Base-by-base conservation (phyloP, 495 filamentous ascomycete species). In the Choiromyces venosus region DNA sequence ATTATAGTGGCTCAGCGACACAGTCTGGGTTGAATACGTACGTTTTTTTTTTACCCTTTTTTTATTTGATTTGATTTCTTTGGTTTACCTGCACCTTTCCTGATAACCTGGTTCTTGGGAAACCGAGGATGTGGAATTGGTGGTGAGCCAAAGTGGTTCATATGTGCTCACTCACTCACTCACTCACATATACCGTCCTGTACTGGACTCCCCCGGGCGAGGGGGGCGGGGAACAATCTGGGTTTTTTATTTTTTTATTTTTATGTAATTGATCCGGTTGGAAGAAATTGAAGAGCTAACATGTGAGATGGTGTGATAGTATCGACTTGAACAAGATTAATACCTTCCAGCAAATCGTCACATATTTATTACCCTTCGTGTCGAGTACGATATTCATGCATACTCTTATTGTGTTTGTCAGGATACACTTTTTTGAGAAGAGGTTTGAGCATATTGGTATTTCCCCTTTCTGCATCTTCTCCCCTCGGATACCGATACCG, bases 391-490 rank as follows among this genome's bases (percentile, higher is more conserved):
- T 98, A 74, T 91, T 92, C 72, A 93, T 98, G 81, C 88, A 97
- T 82, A 87, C 91, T 9, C 88, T 88, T 38, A 91, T 98, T 40
- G 94, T 98, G 0, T 95, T 94, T 79, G 85, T 97, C 37, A 91
- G 95, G 10, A 85, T 98, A 4, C 94, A 95, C 83, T 98, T 93
- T 94, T 99, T 99, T 79, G 94, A 99, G 83, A 97, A 94, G 82
- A 88, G 93, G 4, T 97, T 99, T 76, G 87, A 93, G 80, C 83
- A 91, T 76, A 86, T 97, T 72, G 94, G 90, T 40, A 86, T 64
- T 56, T 25, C 25, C 0, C 21, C 9, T 25, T 25, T 25, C 19
- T 5, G 42, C 25, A n/a, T 25, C n/a, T 52, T n/a, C 46, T 12
- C 12, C n/a, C n/a, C 46, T 8, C 21, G 8, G n/a, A n/a, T n/a